Percentiles rank a stretch among this genome's conserved stretches.
Conservation (phyloP, 2,329 filamentous ascomycete species). For the Eutypa lata region DNA sequence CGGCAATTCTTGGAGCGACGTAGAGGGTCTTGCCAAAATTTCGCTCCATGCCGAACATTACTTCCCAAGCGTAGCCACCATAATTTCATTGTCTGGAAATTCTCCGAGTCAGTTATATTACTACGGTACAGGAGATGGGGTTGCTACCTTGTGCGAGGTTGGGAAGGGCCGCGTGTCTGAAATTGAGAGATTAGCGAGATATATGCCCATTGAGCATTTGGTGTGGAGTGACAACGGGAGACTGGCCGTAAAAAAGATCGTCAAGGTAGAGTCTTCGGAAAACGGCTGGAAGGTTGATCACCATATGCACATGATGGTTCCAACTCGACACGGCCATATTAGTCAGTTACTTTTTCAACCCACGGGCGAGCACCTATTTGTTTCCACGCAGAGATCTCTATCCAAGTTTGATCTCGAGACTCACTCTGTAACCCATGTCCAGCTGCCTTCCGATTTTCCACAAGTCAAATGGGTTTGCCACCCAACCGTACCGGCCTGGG, state of each 20-base stretch:
- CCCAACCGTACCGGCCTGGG: background rate
- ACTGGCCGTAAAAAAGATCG: background rate
- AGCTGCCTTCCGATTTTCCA: background rate
- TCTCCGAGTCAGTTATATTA: background rate
- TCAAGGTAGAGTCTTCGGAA: background rate
- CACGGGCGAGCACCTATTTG: background rate
- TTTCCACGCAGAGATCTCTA: background rate
- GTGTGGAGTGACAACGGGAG: background rate
- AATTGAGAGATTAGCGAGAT: background rate
- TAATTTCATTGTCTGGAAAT: background rate
- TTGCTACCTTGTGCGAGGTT: background rate
- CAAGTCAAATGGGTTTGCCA: background rate
- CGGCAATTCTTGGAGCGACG: background rate
- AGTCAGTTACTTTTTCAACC: background rate
- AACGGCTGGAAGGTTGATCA: background rate
- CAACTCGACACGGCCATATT: background rate
- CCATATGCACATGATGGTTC: background rate
- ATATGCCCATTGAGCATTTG: background rate
- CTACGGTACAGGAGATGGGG: background rate
- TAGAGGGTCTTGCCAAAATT: background rate
- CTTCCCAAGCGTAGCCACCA: background rate
- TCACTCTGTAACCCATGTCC: background rate
- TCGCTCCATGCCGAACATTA: background rate
- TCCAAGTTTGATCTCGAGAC: background rate
- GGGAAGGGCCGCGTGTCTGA: background rate